Evolutionary conservation across 768 basidiomycete species (phyloP), one percentile per base, ranked within the genome.

Genomic region (Pleurotus sapidus): DNA sequence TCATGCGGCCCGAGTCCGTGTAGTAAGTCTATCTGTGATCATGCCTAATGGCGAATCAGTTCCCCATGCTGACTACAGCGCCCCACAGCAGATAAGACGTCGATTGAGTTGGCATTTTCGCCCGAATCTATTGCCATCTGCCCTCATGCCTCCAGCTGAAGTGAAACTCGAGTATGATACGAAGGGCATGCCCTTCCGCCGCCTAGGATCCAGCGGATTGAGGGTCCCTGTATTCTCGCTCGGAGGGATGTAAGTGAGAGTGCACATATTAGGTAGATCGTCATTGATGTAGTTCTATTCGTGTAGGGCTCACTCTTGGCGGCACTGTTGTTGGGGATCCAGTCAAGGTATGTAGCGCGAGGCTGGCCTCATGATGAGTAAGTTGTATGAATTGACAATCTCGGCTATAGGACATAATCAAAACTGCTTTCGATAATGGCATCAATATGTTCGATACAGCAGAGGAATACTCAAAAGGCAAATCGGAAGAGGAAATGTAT

Each of bases 391-490:
- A 50, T 53, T 53, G 43, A 23, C 4, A 27, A 46, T 43, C 24
- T 27, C 15, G 37, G n/a, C 4, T 18, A 34, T 58, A 87, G 83
- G 91, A 93, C 30, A 86, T 91, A 64, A 87, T 93, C 70, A 85
- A 88, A 69, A 77, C 79, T 4, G 89, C 88, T 2, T 91, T 87
- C 61, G 88, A 93, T 55, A 74, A 80, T 67, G 89, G 89, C 0
- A 84, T 89, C 72, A 90, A 88, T 70, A 83, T 87, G 79, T 85
- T 89, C 63, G 86, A 90, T 63, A 86, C 82, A 17, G 88, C 87
- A 0, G 87, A 89, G 63, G 75, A 72, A 3, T 89, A 89, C 59
- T 75, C 83, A 3, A 68, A 73, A 17, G 90, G 91, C 4, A 77
- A 85, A 65, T 87, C 86, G 15, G 91, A 93, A 71, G 55, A 72